Conservation (phyloP, 139 green algal genomes). For the Micromonas pusilla region DNA sequence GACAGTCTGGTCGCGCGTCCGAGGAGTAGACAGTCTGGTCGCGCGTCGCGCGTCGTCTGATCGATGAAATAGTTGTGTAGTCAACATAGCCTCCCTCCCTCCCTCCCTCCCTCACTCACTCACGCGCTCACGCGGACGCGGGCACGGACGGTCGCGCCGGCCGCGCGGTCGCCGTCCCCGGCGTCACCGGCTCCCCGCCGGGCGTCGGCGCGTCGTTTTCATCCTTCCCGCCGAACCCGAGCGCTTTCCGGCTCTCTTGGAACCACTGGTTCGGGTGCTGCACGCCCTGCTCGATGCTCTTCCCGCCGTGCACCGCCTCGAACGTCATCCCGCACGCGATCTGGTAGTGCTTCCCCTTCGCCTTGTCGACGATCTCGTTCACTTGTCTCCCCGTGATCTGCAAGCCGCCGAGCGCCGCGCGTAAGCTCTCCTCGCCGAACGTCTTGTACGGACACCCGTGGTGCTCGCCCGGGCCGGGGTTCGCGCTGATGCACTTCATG, state of each 20-base stretch:
- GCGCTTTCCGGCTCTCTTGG: slow-evolving; percentile 51
- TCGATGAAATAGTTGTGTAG: no score
- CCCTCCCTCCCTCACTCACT: no score
- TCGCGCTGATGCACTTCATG: slow-evolving; percentile 75
- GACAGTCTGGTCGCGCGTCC: no score
- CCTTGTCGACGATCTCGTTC: slow-evolving; percentile 68
- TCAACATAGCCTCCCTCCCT: no score
- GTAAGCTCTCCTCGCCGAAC: slow-evolving; percentile 54
- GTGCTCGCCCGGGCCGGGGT: slow-evolving; percentile 56
- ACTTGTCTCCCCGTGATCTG: slow-evolving; percentile 46
- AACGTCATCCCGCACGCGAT: slow-evolving; percentile 82
- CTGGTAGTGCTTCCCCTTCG: slow-evolving; percentile 75
- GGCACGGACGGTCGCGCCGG: no score
- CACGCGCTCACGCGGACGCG: background rate
- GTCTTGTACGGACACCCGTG: slow-evolving; percentile 88
- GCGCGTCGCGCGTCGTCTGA: no score
- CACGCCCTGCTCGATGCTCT: slow-evolving; percentile 70
- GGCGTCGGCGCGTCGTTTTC: slow-evolving; percentile 1
- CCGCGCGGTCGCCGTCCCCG: no score
- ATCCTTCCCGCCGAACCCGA: background rate
- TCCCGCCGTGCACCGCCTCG: slow-evolving; percentile 61
- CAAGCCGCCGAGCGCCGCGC: slow-evolving; percentile 47
- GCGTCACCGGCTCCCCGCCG: no score
- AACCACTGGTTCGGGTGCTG: slow-evolving; percentile 90
- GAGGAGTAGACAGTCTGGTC: no score